A percentile compares a stretch with the other conserved stretches of the same genome.
Evolutionary conservation across 164 flowering plant genomes (phyloP).

Genomic region (Kalanchoe fedtschenkoi): DNA sequence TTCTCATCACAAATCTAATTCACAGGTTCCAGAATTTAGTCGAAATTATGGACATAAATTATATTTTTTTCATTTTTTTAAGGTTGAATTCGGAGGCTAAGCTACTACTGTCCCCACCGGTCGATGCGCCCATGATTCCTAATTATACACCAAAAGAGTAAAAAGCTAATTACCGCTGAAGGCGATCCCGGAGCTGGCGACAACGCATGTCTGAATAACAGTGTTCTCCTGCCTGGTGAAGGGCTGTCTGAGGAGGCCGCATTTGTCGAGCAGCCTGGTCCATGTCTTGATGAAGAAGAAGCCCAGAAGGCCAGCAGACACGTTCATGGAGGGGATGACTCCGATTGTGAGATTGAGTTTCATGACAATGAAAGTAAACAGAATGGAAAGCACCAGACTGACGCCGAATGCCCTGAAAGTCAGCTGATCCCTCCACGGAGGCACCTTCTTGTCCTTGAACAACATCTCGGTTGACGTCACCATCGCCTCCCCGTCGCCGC

Average conservation of each 20-base stretch:
- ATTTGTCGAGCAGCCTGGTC: conserved; percentile 20
- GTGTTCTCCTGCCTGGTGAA: conserved; percentile 74
- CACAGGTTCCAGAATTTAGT: not conserved
- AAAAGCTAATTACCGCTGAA: conserved; percentile 54
- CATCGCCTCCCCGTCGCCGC: too few relatives aligned
- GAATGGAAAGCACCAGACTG: conserved; percentile 27
- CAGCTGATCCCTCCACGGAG: conserved; percentile 48
- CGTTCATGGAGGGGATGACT: conserved; percentile 53
- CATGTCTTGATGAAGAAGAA: conserved; percentile 40
- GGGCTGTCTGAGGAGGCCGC: conserved; percentile 36
- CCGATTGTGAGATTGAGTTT: conserved; percentile 63
- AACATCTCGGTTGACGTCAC: conserved; percentile 15
- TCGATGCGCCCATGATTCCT: too few relatives aligned
- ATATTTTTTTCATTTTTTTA: too few relatives aligned
- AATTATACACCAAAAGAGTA: too few relatives aligned
- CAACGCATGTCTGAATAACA: conserved; percentile 62
- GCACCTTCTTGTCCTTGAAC: conserved; percentile 27
- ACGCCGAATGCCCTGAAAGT: conserved; percentile 36
- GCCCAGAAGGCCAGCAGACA: conserved; percentile 60
- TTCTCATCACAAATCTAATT: too few relatives aligned
- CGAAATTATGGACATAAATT: too few relatives aligned
- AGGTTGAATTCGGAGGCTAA: too few relatives aligned
- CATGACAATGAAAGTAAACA: conserved; percentile 48
- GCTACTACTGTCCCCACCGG: too few relatives aligned
- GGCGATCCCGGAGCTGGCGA: conserved; percentile 56